Base-by-base conservation (phyloP, 2,329 filamentous ascomycete species). In the Diaporthe ilicicola region DNA sequence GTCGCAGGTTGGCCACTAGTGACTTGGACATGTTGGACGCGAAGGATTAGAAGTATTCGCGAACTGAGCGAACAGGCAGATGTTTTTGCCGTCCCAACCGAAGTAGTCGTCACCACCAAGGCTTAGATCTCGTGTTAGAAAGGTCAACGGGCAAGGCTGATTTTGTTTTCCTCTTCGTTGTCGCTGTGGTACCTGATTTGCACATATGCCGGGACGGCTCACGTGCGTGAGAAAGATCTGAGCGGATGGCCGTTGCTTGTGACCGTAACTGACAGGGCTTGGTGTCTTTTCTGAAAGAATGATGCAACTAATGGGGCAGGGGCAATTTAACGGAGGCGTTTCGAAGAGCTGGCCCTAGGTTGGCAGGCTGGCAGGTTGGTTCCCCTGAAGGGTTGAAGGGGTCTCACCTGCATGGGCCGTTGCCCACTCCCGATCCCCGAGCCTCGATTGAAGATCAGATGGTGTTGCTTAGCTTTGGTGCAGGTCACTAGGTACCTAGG, bases 401-500 rank as follows among this genome's bases (percentile, higher is more conserved):
- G 48, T 66, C 62, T 66, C 32, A 53, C 48, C 62, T 54, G 62
- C 46, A 66, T n/a, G 48, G 37, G 59, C 44, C 22, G 37, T 19
- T 46, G 59, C 27, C 44, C 22, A 48, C 27, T 66, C 48, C 62
- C 22, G 62, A 39, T 66, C 48, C 62, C 22, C 2, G 44, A 48
- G 64, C 51, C 48, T 48, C 12, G 27, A 53, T 46, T 32, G 56
- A 46, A 46, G 39, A 32, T 61, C 56, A 61, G 27, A 61, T 61
- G 56, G 39, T 54, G 51, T 15, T 61, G 56, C 56, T 61, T n/a
- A 10, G 34, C 53, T 34, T 34, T 56, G 22, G 51, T 55, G 51
- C 51, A 55, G 50, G 50, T 27, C 50, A 32, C 50, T 53, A n/a
- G n/a, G n/a, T n/a, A n/a, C n/a, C n/a, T n/a, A n/a, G n/a, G n/a